A percentile compares a stretch with the other conserved stretches of the same genome.
phyloP scores from a whole-genome alignment of 371 early-diverging fungal species.

The Aphelidium insulamus region DNA sequence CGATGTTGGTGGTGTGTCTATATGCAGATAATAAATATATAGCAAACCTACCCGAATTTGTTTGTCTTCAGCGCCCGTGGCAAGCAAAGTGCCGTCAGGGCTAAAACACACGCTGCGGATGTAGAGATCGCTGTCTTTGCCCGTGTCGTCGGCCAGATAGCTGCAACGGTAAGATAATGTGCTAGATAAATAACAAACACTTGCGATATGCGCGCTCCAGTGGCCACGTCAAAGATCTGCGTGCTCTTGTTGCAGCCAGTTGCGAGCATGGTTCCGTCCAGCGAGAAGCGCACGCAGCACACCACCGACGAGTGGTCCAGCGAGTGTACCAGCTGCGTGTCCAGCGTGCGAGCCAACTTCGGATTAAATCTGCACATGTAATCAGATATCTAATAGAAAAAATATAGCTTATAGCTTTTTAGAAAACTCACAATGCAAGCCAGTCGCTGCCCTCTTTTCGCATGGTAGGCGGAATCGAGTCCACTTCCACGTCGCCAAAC shows the following conservation, averaged over 20 bases:
- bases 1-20: not conserved
- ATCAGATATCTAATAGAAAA: not conserved
- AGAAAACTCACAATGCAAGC: conserved; percentile 50
- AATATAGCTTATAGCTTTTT: conserved; percentile 8
- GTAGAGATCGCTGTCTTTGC: conserved; percentile 62
- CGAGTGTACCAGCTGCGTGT: conserved; percentile 62
- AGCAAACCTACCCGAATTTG: conserved; percentile 45
- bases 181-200: conserved; percentile 5
- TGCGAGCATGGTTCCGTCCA: conserved; percentile 74
- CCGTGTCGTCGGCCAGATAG: conserved; percentile 51
- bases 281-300: conserved; percentile 87
- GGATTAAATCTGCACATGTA: conserved; percentile 32
- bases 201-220: conserved; percentile 44
- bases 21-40: not conserved
- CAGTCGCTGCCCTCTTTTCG: conserved; percentile 79
- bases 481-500: conserved; percentile 60
- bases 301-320: conserved; percentile 80
- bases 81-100: conserved; percentile 71
- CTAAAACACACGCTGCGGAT: conserved; percentile 92
- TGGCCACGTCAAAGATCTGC: conserved; percentile 61
- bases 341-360: conserved; percentile 37
- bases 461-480: conserved; percentile 46
- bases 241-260: conserved; percentile 86
- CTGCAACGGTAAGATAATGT: conserved; percentile 21
- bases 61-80: conserved; percentile 94